Evolutionary conservation across 2,329 filamentous ascomycete species (phyloP), one percentile per base, ranked within the genome.

Genomic region (Alternaria brassicicola): DNA sequence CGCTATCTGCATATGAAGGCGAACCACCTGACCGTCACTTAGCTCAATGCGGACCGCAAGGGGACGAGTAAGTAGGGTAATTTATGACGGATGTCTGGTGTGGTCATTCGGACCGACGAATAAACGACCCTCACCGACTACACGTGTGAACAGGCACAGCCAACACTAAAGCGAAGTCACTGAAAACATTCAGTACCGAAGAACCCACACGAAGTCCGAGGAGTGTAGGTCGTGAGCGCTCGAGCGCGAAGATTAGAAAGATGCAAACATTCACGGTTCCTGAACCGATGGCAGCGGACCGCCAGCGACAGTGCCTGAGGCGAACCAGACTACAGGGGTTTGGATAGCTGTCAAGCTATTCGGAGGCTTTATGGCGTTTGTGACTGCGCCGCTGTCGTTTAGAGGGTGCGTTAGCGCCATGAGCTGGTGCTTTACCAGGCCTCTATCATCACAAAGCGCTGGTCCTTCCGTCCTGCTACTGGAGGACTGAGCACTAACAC

Each of bases 1-100:
- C 10, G 94, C 93, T 76, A 98, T 97, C 81, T 98, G 97, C 93
- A 98, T 98, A 81, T 98, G 98, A 55, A 95, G 94, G 78, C 97
- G 94, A 48, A 97, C 93, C 1, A 93, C 97, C 78, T 97, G 93
- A 52, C 48, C 41, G 13, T 15, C 7, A 13, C 9, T 23, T 10
- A 28, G 30, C 19, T 10, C 26, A 12, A 26, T 26, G 30, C 12
- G 25, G n/a, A 15, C n/a, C 8, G 15, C 36, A 23, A 39, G 47
- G 9, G 12, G 31, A 36, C 8, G 6, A 39, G 19, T 26, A 31
- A 30, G 19, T 33, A 47, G 6, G 17, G 8, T 47, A 12, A 6
- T 28, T 12, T 17, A 28, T 25, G 25, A 47, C 19, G 10, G 17
- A 15, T 23, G 19, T 33, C 28, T 33, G 28, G 30, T 47, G 19